Base-by-base conservation (phyloP, 1,284 basidiomycete genomes). In the Ustilago hordei region DNA sequence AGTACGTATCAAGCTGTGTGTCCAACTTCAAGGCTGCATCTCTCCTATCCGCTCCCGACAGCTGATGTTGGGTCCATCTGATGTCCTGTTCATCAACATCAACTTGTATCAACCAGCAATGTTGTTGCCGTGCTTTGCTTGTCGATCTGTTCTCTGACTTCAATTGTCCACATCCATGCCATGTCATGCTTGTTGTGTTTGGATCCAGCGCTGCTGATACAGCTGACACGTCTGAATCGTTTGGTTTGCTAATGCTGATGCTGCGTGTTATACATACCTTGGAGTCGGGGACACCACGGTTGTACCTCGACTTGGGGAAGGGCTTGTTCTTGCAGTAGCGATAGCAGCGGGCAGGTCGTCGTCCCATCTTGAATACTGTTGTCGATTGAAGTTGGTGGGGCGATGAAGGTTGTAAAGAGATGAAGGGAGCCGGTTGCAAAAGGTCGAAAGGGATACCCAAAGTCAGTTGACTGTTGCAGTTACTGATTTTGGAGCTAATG, bases 201-300 rank as follows among this genome's bases (percentile, higher is more conserved):
- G 34, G 31, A n/a, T 28, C 23, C 23, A 28, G 23, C 23, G 4
- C 43, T 19, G n/a, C n/a, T 52, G n/a, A n/a, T 43, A 50, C 23
- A 13, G 34, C 57, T 62, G 43, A 19, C 48, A 61, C 58, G 12
- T 13, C 54, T 41, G 43, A 28, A 57, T 54, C 61, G 61, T 59
- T 36, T 35, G 36, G 47, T 38, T 47, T 59, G 61, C 39, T 45
- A 45, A 53, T 59, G 57, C 39, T 45, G 53, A 19, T 50, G 48
- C 48, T 23, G 48, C 12, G n/a, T 23, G 23, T 34, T 48, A 59
- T 34, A 59, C 68, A 69, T 66, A 80, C 78, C 79, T 85, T 85
- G 63, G 84, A 82, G 81, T 85, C 84, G 67, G 84, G 84, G 45
- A 85, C 84, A 84, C 95, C 95, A 90, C 96, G 94, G 90, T 97